Conservation (phyloP, 2,329 filamentous ascomycete genomes). For the Alternaria angustiovoidea region DNA sequence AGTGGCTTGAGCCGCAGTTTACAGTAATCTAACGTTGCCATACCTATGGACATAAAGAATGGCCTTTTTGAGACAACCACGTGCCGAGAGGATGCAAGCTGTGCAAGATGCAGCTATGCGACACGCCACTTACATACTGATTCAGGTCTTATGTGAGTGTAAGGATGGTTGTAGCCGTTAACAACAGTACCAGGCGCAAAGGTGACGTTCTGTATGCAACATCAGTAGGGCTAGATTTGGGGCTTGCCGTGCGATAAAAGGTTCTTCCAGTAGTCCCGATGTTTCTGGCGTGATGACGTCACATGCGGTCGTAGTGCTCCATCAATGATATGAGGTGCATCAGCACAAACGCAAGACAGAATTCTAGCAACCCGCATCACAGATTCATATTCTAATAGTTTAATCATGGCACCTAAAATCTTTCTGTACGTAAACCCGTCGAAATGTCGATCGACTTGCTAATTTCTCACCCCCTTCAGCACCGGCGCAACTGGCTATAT, state of each 20-base stretch:
- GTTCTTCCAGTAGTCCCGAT: conserved; percentile 4
- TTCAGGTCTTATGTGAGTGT: background rate
- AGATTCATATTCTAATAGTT: background rate
- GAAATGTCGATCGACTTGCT: background rate
- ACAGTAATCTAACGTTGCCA: background rate
- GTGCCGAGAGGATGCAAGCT: background rate
- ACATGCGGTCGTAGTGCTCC: background rate
- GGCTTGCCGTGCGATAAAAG: conserved; percentile 3
- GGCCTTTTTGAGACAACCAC: background rate
- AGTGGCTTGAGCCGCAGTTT: conserved; percentile 4
- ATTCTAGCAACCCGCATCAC: background rate
- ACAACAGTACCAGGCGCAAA: background rate
- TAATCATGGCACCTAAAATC: conserved; percentile 33
- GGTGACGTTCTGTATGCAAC: background rate
- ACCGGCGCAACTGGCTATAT: conserved; percentile 43
- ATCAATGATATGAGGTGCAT: background rate
- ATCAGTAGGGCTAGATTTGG: background rate
- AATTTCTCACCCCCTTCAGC: conserved; percentile 11
- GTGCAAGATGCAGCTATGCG: background rate
- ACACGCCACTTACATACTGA: background rate
- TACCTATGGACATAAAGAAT: background rate
- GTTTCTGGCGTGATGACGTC: conserved; percentile 9
- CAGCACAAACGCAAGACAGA: background rate
- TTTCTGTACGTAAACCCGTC: conserved; percentile 27
- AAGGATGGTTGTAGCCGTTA: background rate